phyloP scores from a whole-genome alignment of 345 rosid genomes.

The Kandelia obovata region DNA sequence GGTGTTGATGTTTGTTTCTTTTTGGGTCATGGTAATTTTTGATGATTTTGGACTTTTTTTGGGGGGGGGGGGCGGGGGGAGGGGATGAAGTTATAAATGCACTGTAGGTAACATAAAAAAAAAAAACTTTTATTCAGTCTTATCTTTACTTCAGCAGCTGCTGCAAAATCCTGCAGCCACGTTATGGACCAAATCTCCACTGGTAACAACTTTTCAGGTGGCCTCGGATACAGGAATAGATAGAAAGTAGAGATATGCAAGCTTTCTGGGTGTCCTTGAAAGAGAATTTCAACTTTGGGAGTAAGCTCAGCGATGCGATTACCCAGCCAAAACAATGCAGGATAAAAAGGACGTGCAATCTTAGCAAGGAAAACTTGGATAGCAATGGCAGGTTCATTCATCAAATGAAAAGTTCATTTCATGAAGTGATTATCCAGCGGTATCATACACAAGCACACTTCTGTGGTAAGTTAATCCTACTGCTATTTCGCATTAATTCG shows the following conservation, averaged over 20 bases:
- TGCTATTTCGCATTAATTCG: background rate
- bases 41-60: background rate
- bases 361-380: conserved; percentile 9
- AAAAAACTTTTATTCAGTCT: conserved; percentile 24
- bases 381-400: conserved; percentile 4
- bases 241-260: conserved; percentile 23
- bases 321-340: conserved; percentile 9
- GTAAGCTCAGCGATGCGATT: conserved; percentile 20
- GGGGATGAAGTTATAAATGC: background rate
- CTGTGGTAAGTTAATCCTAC: conserved; percentile 17
- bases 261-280: conserved; percentile 35
- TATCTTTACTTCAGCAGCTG: conserved; percentile 20
- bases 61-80: background rate
- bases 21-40: background rate
- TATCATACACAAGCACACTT: conserved; percentile 21
- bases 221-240: background rate
- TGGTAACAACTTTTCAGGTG: background rate
- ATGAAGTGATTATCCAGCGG: conserved; percentile 25
- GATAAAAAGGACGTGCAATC: background rate
- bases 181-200: conserved; percentile 24
- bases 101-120: conserved; percentile 25
- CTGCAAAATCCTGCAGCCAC: conserved; percentile 20
- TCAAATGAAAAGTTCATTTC: conserved; percentile 20
- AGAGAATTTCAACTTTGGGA: conserved; percentile 34
- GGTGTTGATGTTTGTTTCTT: background rate